A percentile compares a stretch with the other conserved stretches of the same genome.
phyloP scores from a whole-genome alignment of 2,329 filamentous ascomycete genomes.

The Grosmannia clavigera region DNA sequence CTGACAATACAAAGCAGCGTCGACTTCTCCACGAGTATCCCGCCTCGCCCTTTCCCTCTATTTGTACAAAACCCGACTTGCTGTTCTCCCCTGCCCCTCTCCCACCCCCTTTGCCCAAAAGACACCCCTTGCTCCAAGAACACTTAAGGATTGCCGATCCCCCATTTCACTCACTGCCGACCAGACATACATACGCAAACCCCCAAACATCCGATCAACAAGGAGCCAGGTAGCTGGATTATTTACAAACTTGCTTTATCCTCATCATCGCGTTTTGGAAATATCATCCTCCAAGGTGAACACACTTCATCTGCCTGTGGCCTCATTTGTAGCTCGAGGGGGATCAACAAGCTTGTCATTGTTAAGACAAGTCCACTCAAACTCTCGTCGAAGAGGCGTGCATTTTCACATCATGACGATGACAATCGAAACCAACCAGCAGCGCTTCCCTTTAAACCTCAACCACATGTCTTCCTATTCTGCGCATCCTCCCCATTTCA shows the following conservation, averaged over 20 bases:
- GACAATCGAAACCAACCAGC: conserved; percentile 84
- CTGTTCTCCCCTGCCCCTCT: conserved; percentile 2
- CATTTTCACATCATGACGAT: conserved; percentile 65
- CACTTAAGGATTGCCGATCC: conserved; percentile 51
- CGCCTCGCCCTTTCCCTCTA: background rate
- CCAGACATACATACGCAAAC: background rate
- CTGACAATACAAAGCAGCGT: conserved; percentile 1
- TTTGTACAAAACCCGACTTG: background rate
- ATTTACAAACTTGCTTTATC: background rate
- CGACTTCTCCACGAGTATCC: background rate
- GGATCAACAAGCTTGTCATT: background rate
- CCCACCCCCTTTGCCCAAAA: background rate
- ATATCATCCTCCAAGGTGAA: background rate
- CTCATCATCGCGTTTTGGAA: background rate
- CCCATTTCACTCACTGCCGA: conserved; percentile 19
- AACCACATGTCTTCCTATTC: conserved; percentile 62
- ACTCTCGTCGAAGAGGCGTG: background rate
- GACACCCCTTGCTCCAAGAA: conserved; percentile 21
- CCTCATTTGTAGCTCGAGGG: background rate
- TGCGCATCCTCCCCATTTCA: conserved; percentile 61
- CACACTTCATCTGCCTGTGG: background rate
- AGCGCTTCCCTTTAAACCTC: conserved; percentile 66
- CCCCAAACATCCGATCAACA: background rate
- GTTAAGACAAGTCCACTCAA: background rate
- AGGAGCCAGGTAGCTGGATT: background rate